Evolutionary conservation across 1,284 basidiomycete genomes (phyloP).

Genomic region (Rhodofomes roseus): DNA sequence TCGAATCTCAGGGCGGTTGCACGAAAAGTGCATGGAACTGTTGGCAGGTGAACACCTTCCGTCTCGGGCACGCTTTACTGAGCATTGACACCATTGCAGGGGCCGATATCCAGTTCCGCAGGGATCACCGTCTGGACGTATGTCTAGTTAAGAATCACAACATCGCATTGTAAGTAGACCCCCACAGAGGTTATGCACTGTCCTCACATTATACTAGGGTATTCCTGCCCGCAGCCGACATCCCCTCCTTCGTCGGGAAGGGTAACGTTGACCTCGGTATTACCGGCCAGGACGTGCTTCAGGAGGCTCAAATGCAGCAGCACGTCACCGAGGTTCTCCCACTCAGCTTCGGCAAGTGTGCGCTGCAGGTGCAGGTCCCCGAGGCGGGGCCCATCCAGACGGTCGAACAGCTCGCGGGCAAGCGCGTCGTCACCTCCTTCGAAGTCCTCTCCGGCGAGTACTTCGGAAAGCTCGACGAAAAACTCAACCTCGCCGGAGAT

Average conservation of each 20-base stretch:
- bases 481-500: constrained; percentile 45
- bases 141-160: constrained; percentile 90
- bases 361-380: constrained; percentile 93
- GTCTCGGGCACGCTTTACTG: background rate
- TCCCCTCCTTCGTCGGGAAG: constrained; percentile 97
- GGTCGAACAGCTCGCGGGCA: constrained; percentile 82
- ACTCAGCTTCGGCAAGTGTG: constrained; percentile 93
- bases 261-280: constrained; percentile 94
- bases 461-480: constrained; percentile 73
- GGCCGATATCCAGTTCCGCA: constrained; percentile 95
- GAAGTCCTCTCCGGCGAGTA: constrained; percentile 83
- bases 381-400: constrained; percentile 69
- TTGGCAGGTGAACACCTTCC: constrained; percentile 61
- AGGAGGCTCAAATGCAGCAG: constrained; percentile 80
- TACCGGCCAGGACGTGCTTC: constrained; percentile 96
- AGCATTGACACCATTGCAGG: constrained; percentile 42
- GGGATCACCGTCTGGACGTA: constrained; percentile 88
- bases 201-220: constrained; percentile 52
- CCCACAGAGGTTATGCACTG: background rate
- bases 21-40: constrained; percentile 90
- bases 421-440: constrained; percentile 93
- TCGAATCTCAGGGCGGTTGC: constrained; percentile 64
- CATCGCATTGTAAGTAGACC: constrained; percentile 75
- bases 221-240: constrained; percentile 96
- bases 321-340: constrained; percentile 80